Conservation (phyloP, 2,329 filamentous ascomycete genomes). For the Arthrinium puccinioides region DNA sequence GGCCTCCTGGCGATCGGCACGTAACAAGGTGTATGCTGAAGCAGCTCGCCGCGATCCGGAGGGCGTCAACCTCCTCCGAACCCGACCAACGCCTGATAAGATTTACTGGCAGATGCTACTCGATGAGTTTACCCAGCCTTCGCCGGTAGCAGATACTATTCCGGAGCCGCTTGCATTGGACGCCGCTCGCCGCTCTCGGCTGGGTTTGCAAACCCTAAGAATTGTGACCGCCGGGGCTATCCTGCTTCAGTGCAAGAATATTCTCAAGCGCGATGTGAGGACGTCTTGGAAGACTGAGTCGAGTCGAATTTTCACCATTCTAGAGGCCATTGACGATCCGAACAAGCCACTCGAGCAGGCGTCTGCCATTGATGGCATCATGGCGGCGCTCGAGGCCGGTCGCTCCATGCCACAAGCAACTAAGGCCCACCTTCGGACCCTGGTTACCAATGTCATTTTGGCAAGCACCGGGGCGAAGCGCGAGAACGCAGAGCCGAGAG, state of each 20-base stretch:
- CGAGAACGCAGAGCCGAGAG: conserved; percentile 34
- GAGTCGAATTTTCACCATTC: conserved; percentile 59
- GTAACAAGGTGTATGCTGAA: conserved; percentile 58
- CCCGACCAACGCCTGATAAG: conserved; percentile 58
- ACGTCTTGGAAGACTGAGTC: conserved; percentile 72
- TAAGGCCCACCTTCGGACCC: conserved; percentile 48
- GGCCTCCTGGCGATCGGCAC: conserved; percentile 58
- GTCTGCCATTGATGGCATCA: conserved; percentile 50
- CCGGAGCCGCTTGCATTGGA: conserved; percentile 73
- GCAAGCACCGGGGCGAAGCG: conserved; percentile 39
- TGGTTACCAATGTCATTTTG: conserved; percentile 49
- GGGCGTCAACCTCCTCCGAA: conserved; percentile 52
- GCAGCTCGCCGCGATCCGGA: conserved; percentile 62
- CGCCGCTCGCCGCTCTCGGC: conserved; percentile 50
- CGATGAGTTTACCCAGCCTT: conserved; percentile 64
- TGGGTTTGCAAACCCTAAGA: conserved; percentile 50
- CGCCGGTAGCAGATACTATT: conserved; percentile 44
- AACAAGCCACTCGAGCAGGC: conserved; percentile 36
- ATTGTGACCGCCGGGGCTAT: conserved; percentile 70
- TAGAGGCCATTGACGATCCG: conserved; percentile 46
- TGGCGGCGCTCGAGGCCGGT: conserved; percentile 55
- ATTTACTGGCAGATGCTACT: conserved; percentile 72
- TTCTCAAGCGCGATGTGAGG: conserved; percentile 74
- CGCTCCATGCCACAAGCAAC: conserved; percentile 59
- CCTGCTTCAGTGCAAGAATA: conserved; percentile 72